These are phyloP conservation scores for Melastoma candidum DNA, from an alignment of 441 rosid species.

Conservation along the genomic window DNA sequence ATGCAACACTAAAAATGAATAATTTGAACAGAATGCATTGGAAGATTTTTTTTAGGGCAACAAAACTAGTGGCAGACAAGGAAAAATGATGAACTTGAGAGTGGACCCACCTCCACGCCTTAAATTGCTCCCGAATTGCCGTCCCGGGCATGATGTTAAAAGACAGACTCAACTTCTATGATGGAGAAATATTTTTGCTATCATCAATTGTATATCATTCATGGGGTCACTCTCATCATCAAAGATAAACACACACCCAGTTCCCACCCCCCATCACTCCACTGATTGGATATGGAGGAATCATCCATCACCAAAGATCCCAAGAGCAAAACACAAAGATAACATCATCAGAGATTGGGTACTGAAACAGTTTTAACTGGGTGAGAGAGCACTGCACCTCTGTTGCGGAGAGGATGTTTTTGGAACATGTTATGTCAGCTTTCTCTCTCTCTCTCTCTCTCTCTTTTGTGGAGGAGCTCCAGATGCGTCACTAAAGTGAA, in stretches of 20 bases:
- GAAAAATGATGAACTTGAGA: slow-evolving; percentile 20
- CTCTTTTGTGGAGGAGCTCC: background rate
- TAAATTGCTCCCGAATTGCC: slow-evolving; percentile 18
- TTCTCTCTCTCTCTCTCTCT: slow-evolving; percentile 4
- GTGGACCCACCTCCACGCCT: slow-evolving; percentile 3
- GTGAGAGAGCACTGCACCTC: slow-evolving; percentile 21
- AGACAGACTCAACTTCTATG: too few relatives aligned
- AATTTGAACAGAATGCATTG: slow-evolving; percentile 6
- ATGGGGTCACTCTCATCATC: too few relatives aligned
- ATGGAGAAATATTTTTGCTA: too few relatives aligned
- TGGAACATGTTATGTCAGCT: slow-evolving; percentile 3
- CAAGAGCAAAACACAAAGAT: background rate
- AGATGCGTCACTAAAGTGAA: slow-evolving; percentile 2
- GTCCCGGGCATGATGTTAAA: slow-evolving; percentile 9
- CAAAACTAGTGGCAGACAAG: slow-evolving; percentile 37
- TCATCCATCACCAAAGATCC: background rate
- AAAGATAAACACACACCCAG: too few relatives aligned
- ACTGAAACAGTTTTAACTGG: slow-evolving; percentile 9
- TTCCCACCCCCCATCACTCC: too few relatives aligned
- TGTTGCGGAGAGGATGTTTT: slow-evolving; percentile 1
- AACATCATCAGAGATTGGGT: slow-evolving; percentile 1
- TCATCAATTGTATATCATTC: too few relatives aligned
- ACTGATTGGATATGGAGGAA: slow-evolving; percentile 11
- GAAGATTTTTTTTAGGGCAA: background rate
- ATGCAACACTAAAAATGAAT: slow-evolving; percentile 9